These are phyloP conservation scores for Ceratocystis colombiana DNA, from an alignment of 2,329 filamentous ascomycete genomes.

Conservation along the genomic window DNA sequence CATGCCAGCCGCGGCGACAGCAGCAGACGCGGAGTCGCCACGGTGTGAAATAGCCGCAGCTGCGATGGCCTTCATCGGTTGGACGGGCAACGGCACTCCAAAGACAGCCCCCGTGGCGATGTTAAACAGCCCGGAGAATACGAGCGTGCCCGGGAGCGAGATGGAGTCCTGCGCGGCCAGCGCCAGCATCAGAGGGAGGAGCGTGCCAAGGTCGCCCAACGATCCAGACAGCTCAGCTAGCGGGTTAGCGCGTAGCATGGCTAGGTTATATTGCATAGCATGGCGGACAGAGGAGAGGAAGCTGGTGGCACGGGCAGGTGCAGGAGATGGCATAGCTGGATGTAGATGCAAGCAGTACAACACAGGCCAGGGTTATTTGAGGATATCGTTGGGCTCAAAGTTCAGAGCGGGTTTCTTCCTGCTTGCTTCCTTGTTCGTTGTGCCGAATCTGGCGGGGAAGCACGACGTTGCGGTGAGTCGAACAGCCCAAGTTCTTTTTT, in stretches of 20 bases:
- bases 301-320: background rate
- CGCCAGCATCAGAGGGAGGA: slow-evolving; percentile 80
- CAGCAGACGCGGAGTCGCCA: slow-evolving; percentile 35
- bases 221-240: slow-evolving; percentile 75
- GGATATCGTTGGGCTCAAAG: background rate
- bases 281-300: slow-evolving; percentile 26
- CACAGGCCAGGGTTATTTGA: background rate
- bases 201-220: slow-evolving; percentile 76
- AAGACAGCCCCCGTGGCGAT: slow-evolving; percentile 71
- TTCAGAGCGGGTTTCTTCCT: background rate
- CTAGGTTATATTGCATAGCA: slow-evolving; percentile 40
- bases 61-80: slow-evolving; percentile 86
- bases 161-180: slow-evolving; percentile 70
- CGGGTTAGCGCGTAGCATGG: slow-evolving; percentile 40
- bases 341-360: background rate
- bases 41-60: slow-evolving; percentile 71
- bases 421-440: background rate
- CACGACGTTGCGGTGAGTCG: background rate
- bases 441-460: no score
- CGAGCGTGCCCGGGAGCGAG: slow-evolving; percentile 68
- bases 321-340: background rate
- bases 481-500: background rate
- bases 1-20: slow-evolving; percentile 63
- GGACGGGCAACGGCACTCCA: slow-evolving; percentile 81
- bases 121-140: slow-evolving; percentile 84